Evolutionary conservation across 2,329 filamentous ascomycete species (phyloP), one percentile per base, ranked within the genome.

Genomic region (Metarhizium brunneum): DNA sequence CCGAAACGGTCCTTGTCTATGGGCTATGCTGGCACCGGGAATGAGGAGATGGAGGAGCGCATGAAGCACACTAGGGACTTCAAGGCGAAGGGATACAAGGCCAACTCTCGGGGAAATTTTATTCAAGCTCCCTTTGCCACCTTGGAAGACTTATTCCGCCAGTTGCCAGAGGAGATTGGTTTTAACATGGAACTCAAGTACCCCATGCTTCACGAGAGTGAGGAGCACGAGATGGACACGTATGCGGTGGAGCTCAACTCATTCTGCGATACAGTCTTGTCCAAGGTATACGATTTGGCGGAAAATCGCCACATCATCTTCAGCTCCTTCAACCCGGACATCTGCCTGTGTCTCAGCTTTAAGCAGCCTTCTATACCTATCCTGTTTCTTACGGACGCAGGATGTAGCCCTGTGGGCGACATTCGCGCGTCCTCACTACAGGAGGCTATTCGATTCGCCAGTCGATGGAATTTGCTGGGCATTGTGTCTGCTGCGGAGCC

Each of bases 181-280:
- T 99, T 99, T 80, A 97, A 99, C 71, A 95, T 99, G 63, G 94
- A 99, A 75, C 88, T 99, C 81, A 97, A 99, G 73, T 99, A 99
- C 68, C 94, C 94, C 5, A 97, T 97, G 92, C 82, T 99, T 47
- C 87, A 92, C 68, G 95, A 99, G 76, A 90, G 85, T 57, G 90
- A 96, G 70, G 89, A 95, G 69, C 88, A 96, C 62, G 90, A 95
- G 63, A 96, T 97, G 91, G 92, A 96, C 68, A 88, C 89, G 3
- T 96, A 96, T 66, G 92, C 90, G 0, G 89, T 97, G 50, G 94
- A 99, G 73, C 81, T 97, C 63, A 97, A 97, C 72, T 90, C 87
- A 1, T 99, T 97, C 69, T 92, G 95, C 66, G 94, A 99, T 70
- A 96, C 90, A 0, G 88, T 99, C 3, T 78, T 99, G 8, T 80